These are phyloP conservation scores for Chalciporus chontae DNA, from an alignment of 768 basidiomycete genomes.

Conservation along the genomic window DNA sequence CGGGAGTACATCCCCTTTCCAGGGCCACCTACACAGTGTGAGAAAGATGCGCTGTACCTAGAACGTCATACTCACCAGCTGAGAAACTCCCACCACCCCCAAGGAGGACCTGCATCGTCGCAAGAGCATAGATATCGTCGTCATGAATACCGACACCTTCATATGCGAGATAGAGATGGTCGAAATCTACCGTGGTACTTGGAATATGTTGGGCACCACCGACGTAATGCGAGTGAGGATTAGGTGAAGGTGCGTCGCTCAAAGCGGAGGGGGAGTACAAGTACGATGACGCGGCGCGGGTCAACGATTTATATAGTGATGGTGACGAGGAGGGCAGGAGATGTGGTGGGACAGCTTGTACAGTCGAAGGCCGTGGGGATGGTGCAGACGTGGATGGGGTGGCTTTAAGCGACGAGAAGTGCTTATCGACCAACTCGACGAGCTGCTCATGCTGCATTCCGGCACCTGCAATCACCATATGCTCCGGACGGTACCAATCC, in stretches of 20 bases:
- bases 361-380: slow-evolving; percentile 28
- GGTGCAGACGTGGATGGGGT: slow-evolving; percentile 21
- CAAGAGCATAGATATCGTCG: slow-evolving; percentile 88
- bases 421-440: slow-evolving; percentile 78
- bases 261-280: slow-evolving; percentile 42
- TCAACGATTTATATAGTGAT: slow-evolving; percentile 61
- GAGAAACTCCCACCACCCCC: slow-evolving; percentile 97
- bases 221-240: slow-evolving; percentile 59
- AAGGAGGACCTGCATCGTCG: slow-evolving; percentile 91
- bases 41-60: background rate
- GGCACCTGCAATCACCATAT: slow-evolving; percentile 93
- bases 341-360: slow-evolving; percentile 47
- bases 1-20: slow-evolving; percentile 99
- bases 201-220: slow-evolving; percentile 78
- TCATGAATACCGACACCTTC: slow-evolving; percentile 91
- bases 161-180: slow-evolving; percentile 90
- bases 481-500: slow-evolving; percentile 89
- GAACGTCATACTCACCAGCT: slow-evolving; percentile 50
- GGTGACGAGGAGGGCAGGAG: slow-evolving; percentile 54
- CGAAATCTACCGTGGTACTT: slow-evolving; percentile 66
- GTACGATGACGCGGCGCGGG: slow-evolving; percentile 74
- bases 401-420: slow-evolving; percentile 69
- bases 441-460: slow-evolving; percentile 90
- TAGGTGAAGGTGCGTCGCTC: slow-evolving; percentile 12
- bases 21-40: slow-evolving; percentile 64